Percentiles rank a stretch among this genome's conserved stretches.
Conservation (phyloP, 306 rosid species). For the Medicago truncatula region MtrunA17r5.0-ANR NC_053046.1:44658001-44658500, state of each 20-base stretch:
- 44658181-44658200: constrained; percentile 49
- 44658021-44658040: no score
- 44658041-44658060: no score
- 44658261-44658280: constrained; percentile 59
- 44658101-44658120: constrained; percentile 51
- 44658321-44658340: constrained; percentile 73
- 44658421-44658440: constrained; percentile 80
- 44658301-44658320: constrained; percentile 64
- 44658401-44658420: constrained; percentile 65
- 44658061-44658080: no score
- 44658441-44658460: constrained; percentile 64
- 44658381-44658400: constrained; percentile 68
- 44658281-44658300: constrained; percentile 59
- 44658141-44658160: constrained; percentile 36
- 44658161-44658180: constrained; percentile 38
- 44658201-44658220: constrained; percentile 33
- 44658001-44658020: no score
- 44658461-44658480: no score
- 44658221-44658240: constrained; percentile 31
- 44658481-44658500: no score
- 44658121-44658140: constrained; percentile 34
- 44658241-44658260: constrained; percentile 20
- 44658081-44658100: no score
- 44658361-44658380: constrained; percentile 75
- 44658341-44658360: constrained; percentile 73